These are phyloP conservation scores for Allium sativum DNA, from an alignment of 106 monocot genomes.

Conservation along the genomic window DNA sequence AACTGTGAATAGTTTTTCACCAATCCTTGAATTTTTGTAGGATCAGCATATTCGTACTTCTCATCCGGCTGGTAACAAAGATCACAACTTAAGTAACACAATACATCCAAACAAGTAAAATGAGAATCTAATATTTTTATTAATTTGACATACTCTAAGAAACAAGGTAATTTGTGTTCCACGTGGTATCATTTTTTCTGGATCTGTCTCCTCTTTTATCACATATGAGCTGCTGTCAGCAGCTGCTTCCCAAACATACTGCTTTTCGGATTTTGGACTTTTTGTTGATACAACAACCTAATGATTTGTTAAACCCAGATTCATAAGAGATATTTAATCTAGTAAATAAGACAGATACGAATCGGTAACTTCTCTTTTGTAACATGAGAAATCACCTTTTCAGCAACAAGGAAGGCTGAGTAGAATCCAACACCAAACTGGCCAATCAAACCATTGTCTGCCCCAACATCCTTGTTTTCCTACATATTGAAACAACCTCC, in stretches of 20 bases:
- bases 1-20: conserved; percentile 99
- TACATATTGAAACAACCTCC: conserved; percentile 5
- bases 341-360: not conserved
- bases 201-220: conserved; percentile 88
- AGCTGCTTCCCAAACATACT: conserved; percentile 90
- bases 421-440: conserved; percentile 99
- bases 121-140: not conserved
- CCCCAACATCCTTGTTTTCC: conserved; percentile 93
- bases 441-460: conserved; percentile 93
- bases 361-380: not conserved
- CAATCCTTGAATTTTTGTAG: conserved; percentile 62
- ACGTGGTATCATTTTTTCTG: conserved; percentile 58
- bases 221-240: conserved; percentile 93
- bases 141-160: conserved; percentile 39
- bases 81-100: not conserved
- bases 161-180: conserved; percentile 88
- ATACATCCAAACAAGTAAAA: not conserved
- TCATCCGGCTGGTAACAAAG: conserved; percentile 55
- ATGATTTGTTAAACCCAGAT: not conserved
- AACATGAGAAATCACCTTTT: conserved; percentile 33
- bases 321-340: not conserved
- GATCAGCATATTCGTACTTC: conserved; percentile 87
- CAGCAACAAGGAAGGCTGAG: conserved; percentile 97
- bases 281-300: conserved; percentile 96
- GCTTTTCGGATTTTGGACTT: conserved; percentile 91